Evolutionary conservation across 768 basidiomycete genomes (phyloP).

Genomic region (Xerocomus potaroensis): DNA sequence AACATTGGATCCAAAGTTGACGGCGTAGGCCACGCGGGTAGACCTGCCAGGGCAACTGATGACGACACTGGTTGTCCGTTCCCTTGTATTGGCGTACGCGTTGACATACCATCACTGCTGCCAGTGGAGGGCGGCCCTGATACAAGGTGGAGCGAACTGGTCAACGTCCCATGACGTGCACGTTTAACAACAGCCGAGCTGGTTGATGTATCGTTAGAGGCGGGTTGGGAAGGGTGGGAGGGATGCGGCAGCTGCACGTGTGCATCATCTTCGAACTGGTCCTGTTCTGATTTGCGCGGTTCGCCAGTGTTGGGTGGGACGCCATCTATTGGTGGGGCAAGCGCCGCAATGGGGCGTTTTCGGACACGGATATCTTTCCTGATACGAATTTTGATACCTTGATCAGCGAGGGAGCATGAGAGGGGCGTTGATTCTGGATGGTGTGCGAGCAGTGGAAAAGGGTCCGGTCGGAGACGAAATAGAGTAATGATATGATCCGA

Average conservation of each 20-base stretch:
- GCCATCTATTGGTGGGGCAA: constrained; percentile 19
- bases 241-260: constrained; percentile 9
- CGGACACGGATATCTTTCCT: constrained; percentile 86
- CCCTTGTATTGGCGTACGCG: constrained; percentile 16
- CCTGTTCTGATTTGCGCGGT: constrained; percentile 25
- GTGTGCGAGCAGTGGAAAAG: background rate
- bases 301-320: constrained; percentile 9
- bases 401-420: constrained; percentile 89
- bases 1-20: constrained; percentile 31
- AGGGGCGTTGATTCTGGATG: constrained; percentile 77
- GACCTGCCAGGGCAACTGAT: constrained; percentile 24
- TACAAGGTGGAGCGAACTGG: constrained; percentile 13
- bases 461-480: constrained; percentile 9
- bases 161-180: constrained; percentile 29
- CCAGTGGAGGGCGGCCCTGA: constrained; percentile 17
- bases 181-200: constrained; percentile 16
- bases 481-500: constrained; percentile 22
- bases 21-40: constrained; percentile 32
- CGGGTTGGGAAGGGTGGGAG: constrained; percentile 9
- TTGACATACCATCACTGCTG: constrained; percentile 16
- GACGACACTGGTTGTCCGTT: constrained; percentile 10
- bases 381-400: constrained; percentile 93
- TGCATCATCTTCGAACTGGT: constrained; percentile 23
- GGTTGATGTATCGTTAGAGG: constrained; percentile 1
- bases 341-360: constrained; percentile 53